A percentile compares a stretch with the other conserved stretches of the same genome.
Evolutionary conservation across 1,284 basidiomycete species (phyloP).

Genomic region (Heterobasidion occidentale): DNA sequence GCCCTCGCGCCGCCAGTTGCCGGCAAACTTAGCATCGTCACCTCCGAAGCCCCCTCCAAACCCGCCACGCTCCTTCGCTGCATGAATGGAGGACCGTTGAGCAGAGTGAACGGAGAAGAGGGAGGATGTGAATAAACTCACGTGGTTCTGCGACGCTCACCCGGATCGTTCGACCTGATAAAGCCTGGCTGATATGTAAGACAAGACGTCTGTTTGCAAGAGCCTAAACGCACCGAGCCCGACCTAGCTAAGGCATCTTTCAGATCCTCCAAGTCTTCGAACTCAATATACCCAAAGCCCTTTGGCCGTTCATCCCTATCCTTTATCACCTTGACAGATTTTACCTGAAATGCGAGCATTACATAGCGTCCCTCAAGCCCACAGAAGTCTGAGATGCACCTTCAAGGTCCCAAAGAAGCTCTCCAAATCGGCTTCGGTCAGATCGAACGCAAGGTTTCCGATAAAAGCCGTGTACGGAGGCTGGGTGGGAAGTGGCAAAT

Average conservation of each 20-base stretch:
- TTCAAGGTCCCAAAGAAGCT: constrained; percentile 67
- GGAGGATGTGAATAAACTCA: constrained; percentile 32
- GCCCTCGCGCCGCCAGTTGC: constrained; percentile 82
- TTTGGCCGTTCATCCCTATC: constrained; percentile 91
- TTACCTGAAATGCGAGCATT: constrained; percentile 38
- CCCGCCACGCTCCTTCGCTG: constrained; percentile 67
- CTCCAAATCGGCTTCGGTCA: constrained; percentile 78
- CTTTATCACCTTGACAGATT: constrained; percentile 87
- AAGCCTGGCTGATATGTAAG: constrained; percentile 31
- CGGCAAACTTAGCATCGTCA: constrained; percentile 70
- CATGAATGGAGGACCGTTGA: neutral
- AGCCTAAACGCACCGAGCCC: constrained; percentile 44
- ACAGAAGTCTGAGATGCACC: constrained; percentile 30
- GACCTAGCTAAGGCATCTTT: constrained; percentile 72
- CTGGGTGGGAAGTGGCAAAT: constrained; percentile 88
- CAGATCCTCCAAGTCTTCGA: constrained; percentile 74
- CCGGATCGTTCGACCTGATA: constrained; percentile 78
- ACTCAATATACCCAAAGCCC: constrained; percentile 98
- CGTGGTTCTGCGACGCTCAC: constrained; percentile 95
- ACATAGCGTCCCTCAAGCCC: neutral
- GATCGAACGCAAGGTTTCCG: constrained; percentile 93
- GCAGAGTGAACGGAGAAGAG: constrained; percentile 1
- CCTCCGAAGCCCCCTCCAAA: constrained; percentile 37
- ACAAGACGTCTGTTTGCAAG: constrained; percentile 2
- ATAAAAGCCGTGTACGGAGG: constrained; percentile 96